These are phyloP conservation scores for Pseudodiploospora longispora DNA, from an alignment of 2,329 filamentous ascomycete species.

Conservation along the genomic window DNA sequence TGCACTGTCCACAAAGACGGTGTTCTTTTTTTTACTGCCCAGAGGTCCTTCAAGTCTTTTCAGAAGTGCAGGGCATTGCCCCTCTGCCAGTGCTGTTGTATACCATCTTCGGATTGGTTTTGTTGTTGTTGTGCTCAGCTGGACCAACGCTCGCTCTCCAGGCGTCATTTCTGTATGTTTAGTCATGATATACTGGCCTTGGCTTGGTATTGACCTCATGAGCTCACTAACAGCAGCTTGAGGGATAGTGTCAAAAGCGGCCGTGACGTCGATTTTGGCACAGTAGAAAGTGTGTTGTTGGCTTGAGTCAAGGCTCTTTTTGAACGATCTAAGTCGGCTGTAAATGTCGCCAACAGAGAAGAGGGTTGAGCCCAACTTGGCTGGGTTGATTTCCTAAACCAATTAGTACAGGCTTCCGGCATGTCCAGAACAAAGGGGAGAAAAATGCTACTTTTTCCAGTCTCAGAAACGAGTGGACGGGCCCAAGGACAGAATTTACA, in stretches of 20 bases:
- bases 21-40: constrained; percentile 48
- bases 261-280: constrained; percentile 83
- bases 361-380: constrained; percentile 66
- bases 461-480: constrained; percentile 68
- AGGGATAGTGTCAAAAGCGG: constrained; percentile 93
- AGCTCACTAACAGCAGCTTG: constrained; percentile 65
- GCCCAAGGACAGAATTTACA: constrained; percentile 49
- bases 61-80: constrained; percentile 35
- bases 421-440: not conserved
- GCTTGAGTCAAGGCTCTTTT: constrained; percentile 34
- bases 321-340: constrained; percentile 62
- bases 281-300: constrained; percentile 57
- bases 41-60: constrained; percentile 33
- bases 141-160: constrained; percentile 20
- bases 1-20: constrained; percentile 68
- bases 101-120: constrained; percentile 44
- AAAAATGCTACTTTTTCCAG: constrained; percentile 58
- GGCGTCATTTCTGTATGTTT: constrained; percentile 68
- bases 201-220: constrained; percentile 47
- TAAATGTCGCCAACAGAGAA: constrained; percentile 80
- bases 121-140: constrained; percentile 14
- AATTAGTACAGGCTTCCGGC: not conserved
- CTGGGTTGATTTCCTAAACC: constrained; percentile 36
- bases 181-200: constrained; percentile 59
- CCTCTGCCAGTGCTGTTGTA: constrained; percentile 37